These are phyloP conservation scores for Diversispora epigaea DNA, from an alignment of 192 early-diverging fungal genomes.

Conservation along the genomic window DNA sequence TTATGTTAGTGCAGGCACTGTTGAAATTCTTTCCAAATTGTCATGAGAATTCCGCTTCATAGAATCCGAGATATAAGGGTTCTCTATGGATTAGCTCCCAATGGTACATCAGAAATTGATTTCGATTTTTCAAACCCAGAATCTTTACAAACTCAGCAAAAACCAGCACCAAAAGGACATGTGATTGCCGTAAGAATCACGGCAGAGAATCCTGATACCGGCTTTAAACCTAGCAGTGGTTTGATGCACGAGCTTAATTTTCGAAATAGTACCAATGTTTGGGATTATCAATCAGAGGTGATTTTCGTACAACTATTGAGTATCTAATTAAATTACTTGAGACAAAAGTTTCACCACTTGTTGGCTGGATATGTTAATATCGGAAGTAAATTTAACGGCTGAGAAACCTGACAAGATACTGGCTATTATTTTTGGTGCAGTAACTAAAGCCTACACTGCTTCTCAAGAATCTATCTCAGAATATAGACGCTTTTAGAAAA, in stretches of 20 bases:
- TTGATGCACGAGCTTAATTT: slow-evolving; percentile 98
- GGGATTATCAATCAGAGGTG: slow-evolving; percentile 99
- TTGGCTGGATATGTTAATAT: slow-evolving; percentile 95
- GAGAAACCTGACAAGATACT: slow-evolving; percentile 89
- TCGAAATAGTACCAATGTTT: slow-evolving; percentile 90
- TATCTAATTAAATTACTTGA: slow-evolving; percentile 94
- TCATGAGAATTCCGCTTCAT: slow-evolving; percentile 98
- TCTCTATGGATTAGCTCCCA: slow-evolving; percentile 89
- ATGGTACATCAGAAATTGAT: slow-evolving; percentile 85
- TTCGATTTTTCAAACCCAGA: slow-evolving; percentile 83
- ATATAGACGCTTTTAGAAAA: slow-evolving; percentile 86
- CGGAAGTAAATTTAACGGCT: slow-evolving; percentile 78
- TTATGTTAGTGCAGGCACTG: slow-evolving; percentile 93
- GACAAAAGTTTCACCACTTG: slow-evolving; percentile 85
- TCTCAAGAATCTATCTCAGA: slow-evolving; percentile 67
- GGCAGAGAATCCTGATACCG: slow-evolving; percentile 98
- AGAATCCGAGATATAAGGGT: slow-evolving; percentile 94
- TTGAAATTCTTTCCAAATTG: slow-evolving; percentile 91
- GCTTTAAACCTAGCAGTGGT: slow-evolving; percentile 96
- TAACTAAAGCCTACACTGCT: slow-evolving; percentile 75
- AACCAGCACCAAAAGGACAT: slow-evolving; percentile 92
- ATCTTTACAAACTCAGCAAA: slow-evolving; percentile 81
- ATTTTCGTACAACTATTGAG: slow-evolving; percentile 98
- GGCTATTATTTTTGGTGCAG: slow-evolving; percentile 89
- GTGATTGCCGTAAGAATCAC: slow-evolving; percentile 98